Conservation (phyloP, 257 asterid species). For the Scutellaria galericulata region DNA sequence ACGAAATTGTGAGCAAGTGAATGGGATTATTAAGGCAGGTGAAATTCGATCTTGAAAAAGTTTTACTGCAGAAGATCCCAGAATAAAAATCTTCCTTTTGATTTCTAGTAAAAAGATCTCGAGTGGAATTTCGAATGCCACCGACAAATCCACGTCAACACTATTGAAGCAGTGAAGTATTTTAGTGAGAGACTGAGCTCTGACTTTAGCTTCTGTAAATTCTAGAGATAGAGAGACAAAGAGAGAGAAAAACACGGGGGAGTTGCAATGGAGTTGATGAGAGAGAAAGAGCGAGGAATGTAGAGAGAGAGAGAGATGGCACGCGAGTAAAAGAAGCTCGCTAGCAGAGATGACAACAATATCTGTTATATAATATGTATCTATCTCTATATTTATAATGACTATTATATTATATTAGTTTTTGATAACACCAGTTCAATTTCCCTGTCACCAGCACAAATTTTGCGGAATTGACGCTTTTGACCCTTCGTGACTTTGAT, state of each 20-base stretch:
- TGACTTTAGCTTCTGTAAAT: slow-evolving; percentile 24
- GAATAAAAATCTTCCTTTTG: background rate
- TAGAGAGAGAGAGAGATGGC: background rate
- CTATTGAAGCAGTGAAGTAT: slow-evolving; percentile 18
- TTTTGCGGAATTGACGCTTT: background rate
- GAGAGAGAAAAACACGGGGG: slow-evolving; percentile 16
- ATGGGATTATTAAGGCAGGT: slow-evolving; percentile 24
- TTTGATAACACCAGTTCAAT: background rate
- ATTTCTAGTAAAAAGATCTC: slow-evolving; percentile 11
- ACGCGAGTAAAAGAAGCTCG: slow-evolving; percentile 29
- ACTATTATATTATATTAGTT: background rate
- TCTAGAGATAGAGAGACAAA: slow-evolving; percentile 17
- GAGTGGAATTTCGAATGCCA: slow-evolving; percentile 28
- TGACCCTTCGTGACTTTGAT: background rate
- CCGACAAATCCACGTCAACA: slow-evolving; percentile 32
- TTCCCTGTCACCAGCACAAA: slow-evolving; percentile 2
- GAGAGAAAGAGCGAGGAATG: slow-evolving; percentile 13
- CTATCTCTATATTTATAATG: no score
- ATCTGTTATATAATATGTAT: no score
- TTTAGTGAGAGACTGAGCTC: slow-evolving; percentile 26
- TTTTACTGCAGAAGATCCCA: slow-evolving; percentile 33
- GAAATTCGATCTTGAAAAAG: slow-evolving; percentile 34
- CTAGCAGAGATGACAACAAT: background rate
- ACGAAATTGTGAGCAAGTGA: slow-evolving; percentile 28
- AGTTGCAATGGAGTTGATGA: slow-evolving; percentile 12